Evolutionary conservation across 441 rosid genomes (phyloP).

Genomic region (Eruca vesicaria): DNA sequence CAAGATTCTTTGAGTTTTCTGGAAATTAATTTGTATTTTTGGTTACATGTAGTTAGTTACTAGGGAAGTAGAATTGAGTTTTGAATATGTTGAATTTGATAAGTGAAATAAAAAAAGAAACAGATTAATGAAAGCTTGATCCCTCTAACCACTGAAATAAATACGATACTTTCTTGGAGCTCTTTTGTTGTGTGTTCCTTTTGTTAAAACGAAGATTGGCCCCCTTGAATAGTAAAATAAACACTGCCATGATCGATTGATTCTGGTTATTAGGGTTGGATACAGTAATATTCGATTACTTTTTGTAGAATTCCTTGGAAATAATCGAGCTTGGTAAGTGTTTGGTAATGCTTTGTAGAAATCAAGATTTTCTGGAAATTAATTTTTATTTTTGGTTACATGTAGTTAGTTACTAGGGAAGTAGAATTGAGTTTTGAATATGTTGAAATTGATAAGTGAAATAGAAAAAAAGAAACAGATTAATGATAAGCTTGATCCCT

Average conservation of each 20-base stretch:
- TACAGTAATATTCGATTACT: background rate
- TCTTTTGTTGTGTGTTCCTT: constrained; percentile 4
- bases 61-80: constrained; percentile 14
- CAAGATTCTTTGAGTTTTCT: background rate
- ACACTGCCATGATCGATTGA: background rate
- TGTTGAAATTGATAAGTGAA: background rate
- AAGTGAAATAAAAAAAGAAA: background rate
- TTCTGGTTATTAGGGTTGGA: background rate
- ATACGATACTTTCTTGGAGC: background rate
- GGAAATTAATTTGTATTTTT: background rate
- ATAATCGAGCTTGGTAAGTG: background rate
- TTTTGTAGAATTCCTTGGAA: background rate
- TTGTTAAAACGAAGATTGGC: background rate
- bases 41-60: background rate
- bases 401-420: background rate
- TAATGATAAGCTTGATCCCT: background rate
- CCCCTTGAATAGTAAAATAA: too few species aligned
- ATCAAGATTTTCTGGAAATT: background rate
- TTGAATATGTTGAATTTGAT: background rate
- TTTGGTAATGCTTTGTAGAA: constrained; percentile 1
- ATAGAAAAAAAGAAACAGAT: background rate
- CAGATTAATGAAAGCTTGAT: background rate
- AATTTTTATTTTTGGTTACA: background rate
- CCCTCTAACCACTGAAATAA: background rate
- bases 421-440: constrained; percentile 9